Conservation (phyloP, 2,329 filamentous ascomycete species). For the Penicillium nordicum region DNA sequence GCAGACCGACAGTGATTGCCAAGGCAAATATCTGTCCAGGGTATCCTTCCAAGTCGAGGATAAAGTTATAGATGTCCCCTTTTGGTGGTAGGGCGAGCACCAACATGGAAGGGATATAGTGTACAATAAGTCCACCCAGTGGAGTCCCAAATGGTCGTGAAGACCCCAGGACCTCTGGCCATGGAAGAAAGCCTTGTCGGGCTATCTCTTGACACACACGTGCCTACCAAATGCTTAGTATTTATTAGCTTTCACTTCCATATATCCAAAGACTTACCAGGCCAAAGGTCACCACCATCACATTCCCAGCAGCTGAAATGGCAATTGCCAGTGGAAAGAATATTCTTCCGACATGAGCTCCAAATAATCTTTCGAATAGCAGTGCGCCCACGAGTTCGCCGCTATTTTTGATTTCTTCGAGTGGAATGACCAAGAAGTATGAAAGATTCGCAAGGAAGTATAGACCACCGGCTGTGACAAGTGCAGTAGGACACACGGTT, state of each 20-base stretch:
- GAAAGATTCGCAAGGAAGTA: slow-evolving; percentile 66
- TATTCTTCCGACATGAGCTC: slow-evolving; percentile 53
- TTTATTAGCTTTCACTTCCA: neutral
- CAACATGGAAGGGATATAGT: slow-evolving; percentile 65
- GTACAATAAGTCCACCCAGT: slow-evolving; percentile 63
- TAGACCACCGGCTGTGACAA: slow-evolving; percentile 60
- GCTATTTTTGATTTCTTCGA: slow-evolving; percentile 64
- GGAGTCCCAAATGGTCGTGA: slow-evolving; percentile 66
- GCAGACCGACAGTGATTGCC: slow-evolving; percentile 55
- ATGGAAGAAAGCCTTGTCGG: slow-evolving; percentile 67
- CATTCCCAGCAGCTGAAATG: slow-evolving; percentile 65
- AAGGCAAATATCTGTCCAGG: slow-evolving; percentile 60
- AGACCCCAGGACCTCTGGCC: slow-evolving; percentile 57
- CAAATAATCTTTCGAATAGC: slow-evolving; percentile 65
- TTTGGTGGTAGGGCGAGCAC: slow-evolving; percentile 65
- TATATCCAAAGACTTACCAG: slow-evolving; percentile 48
- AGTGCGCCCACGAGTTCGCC: slow-evolving; percentile 66
- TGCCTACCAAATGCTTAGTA: slow-evolving; percentile 47
- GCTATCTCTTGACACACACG: slow-evolving; percentile 71
- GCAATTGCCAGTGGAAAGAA: slow-evolving; percentile 64
- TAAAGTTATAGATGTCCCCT: slow-evolving; percentile 67
- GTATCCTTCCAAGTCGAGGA: slow-evolving; percentile 69
- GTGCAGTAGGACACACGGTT: slow-evolving; percentile 58
- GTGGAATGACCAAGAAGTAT: slow-evolving; percentile 62
- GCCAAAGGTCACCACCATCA: slow-evolving; percentile 69